Conservation (phyloP, 257 asterid species). For the Oldenlandia corymbosa region DNA sequence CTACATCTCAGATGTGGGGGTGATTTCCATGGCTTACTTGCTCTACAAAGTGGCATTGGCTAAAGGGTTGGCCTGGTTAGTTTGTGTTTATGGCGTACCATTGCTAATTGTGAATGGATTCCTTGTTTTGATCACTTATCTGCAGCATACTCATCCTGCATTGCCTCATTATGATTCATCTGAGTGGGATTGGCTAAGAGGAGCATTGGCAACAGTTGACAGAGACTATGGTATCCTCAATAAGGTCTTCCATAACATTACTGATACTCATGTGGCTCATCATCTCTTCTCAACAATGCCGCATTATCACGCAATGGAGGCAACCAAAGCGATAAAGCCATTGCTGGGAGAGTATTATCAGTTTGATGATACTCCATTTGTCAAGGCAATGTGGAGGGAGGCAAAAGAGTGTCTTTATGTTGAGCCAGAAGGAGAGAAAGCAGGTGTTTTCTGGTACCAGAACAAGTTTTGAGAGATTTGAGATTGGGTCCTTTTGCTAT, state of each 20-base stretch:
- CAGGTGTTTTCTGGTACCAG: slow-evolving; percentile 59
- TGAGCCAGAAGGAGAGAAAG: slow-evolving; percentile 38
- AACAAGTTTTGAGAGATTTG: slow-evolving; percentile 34
- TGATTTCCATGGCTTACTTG: slow-evolving; percentile 28
- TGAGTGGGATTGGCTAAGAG: slow-evolving; percentile 77
- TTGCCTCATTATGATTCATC: slow-evolving; percentile 62
- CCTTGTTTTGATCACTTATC: slow-evolving; percentile 54
- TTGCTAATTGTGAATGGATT: slow-evolving; percentile 48
- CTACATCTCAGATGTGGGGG: slow-evolving; percentile 51
- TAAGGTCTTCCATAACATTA: slow-evolving; percentile 60
- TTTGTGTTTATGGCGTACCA: slow-evolving; percentile 45
- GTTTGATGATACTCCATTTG: slow-evolving; percentile 44
- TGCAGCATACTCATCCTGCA: slow-evolving; percentile 72
- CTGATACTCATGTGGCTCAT: slow-evolving; percentile 66
- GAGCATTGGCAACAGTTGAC: slow-evolving; percentile 67
- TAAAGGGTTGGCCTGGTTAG: slow-evolving; percentile 46
- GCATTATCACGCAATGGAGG: slow-evolving; percentile 70
- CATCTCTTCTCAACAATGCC: slow-evolving; percentile 72
- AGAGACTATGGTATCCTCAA: slow-evolving; percentile 59
- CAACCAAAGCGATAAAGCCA: slow-evolving; percentile 59
- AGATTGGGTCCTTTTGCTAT: too few relatives aligned
- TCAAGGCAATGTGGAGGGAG: slow-evolving; percentile 66
- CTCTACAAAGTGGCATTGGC: slow-evolving; percentile 39
- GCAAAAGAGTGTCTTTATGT: slow-evolving; percentile 54
- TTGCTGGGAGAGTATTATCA: slow-evolving; percentile 55